Evolutionary conservation across 1,284 basidiomycete genomes (phyloP).

Genomic region (Chondrostereum purpureum): DNA sequence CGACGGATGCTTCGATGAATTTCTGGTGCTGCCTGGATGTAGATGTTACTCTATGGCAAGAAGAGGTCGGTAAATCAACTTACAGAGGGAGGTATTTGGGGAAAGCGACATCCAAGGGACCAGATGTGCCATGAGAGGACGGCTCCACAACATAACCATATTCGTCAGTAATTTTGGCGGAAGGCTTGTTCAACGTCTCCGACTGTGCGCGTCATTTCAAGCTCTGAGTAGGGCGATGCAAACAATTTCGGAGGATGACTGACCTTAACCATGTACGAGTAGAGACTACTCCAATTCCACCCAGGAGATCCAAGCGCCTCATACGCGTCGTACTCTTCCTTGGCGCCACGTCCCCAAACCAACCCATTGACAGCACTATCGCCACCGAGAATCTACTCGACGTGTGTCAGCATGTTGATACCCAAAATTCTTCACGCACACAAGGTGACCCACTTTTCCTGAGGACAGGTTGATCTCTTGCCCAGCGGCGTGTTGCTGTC

Average conservation of each 20-base stretch:
- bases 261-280: slow-evolving; percentile 13
- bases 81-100: slow-evolving; percentile 23
- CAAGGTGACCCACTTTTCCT: slow-evolving; percentile 23
- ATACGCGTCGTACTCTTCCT: slow-evolving; percentile 24
- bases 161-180: slow-evolving; percentile 9
- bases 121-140: slow-evolving; percentile 19
- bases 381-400: slow-evolving; percentile 22
- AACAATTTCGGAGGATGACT: neutral
- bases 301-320: slow-evolving; percentile 13
- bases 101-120: slow-evolving; percentile 24
- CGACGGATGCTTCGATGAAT: slow-evolving; percentile 22
- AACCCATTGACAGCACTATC: slow-evolving; percentile 28
- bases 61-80: neutral
- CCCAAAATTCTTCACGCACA: slow-evolving; percentile 17
- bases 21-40: slow-evolving; percentile 20
- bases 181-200: slow-evolving; percentile 16
- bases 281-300: slow-evolving; percentile 17
- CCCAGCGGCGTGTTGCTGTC: slow-evolving; percentile 20
- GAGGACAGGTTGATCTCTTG: slow-evolving; percentile 22
- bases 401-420: neutral
- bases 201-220: slow-evolving; percentile 14
- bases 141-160: slow-evolving; percentile 20
- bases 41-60: neutral
- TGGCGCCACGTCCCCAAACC: slow-evolving; percentile 27
- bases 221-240: slow-evolving; percentile 7